Percentiles rank a stretch among this genome's conserved stretches.
Conservation (phyloP, 768 basidiomycete species). For the Mycena olivaceomarginata region DNA sequence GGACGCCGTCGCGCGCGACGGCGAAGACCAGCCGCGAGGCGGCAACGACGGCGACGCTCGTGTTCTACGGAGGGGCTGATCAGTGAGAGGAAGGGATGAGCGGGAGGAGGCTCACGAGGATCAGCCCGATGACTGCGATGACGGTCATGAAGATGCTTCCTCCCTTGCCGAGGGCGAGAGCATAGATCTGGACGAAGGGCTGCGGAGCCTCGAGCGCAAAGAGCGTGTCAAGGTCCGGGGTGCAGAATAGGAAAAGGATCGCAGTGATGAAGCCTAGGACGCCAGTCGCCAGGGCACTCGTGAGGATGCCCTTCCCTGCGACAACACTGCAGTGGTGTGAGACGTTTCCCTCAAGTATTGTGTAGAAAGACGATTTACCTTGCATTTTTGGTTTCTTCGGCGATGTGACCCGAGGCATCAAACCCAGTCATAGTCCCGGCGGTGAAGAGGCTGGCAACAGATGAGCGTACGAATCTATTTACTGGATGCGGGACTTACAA, state of each 20-base stretch:
- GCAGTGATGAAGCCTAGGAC: conserved; percentile 86
- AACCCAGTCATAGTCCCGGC: conserved; percentile 94
- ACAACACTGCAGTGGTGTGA: conserved; percentile 69
- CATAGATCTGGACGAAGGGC: conserved; percentile 93
- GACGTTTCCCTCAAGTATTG: not conserved
- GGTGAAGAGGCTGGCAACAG: conserved; percentile 80
- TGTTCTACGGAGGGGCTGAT: conserved; percentile 71
- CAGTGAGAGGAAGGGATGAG: conserved; percentile 2
- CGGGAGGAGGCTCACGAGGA: conserved; percentile 73
- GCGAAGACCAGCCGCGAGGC: conserved; percentile 93
- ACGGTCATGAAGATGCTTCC: conserved; percentile 92
- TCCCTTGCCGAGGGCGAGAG: conserved; percentile 86
- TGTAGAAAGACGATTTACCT: conserved; percentile 58
- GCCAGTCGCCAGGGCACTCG: conserved; percentile 86
- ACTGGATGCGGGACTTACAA: conserved; percentile 68
- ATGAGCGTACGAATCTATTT: not conserved
- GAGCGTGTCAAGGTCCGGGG: conserved; percentile 84
- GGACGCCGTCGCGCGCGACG: conserved; percentile 94
- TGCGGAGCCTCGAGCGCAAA: conserved; percentile 90
- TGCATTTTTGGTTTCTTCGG: conserved; percentile 92
- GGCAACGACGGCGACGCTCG: conserved; percentile 92
- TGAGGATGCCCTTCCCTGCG: conserved; percentile 90
- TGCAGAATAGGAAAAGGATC: conserved; percentile 91
- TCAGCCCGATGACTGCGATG: conserved; percentile 87
- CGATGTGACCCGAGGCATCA: conserved; percentile 92